Evolutionary conservation across 345 rosid species (phyloP), one percentile per base, ranked within the genome.

Genomic region (Salix brachista): DNA sequence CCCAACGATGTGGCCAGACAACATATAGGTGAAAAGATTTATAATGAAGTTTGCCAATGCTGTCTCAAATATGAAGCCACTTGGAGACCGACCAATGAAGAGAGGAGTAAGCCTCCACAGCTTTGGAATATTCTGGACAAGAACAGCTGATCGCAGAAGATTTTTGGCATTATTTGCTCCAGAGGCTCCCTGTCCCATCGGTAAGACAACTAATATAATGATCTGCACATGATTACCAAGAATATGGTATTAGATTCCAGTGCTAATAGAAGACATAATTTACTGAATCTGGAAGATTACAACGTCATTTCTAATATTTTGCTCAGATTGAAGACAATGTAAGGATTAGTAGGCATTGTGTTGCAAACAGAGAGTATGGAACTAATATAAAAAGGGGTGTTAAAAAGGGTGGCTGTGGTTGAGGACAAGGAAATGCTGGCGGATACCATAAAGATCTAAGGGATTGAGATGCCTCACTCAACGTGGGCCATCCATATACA

Each of bases 1-100:
- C 39, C 99, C 99, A 70, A 95, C 83, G 70, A 88, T 79, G 78
- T 95, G 99, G 69, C 92, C 94, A 68, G 92, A 76, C 77, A 95
- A 83, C 81, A 93, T 62, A 79, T 88, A 92, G 32, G 89, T 90
- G 81, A 91, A 89, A 75, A 92, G 92, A 80, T 95, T 95, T 48
- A 92, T 90, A 74, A 90, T 84, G 78, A 95, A 92, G 79, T 89
- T 95, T 67, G 90, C 93, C 96, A 93, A 86, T 60, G 96, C 94
- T 3, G 97, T 91, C 90, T 95, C 96, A 86, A 95, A 91, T 75
- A 91, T 83, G 77, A 92, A 90, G 61, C 94, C 93, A 0, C 77
- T 83, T 8, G 94, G 88, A 72, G 99, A 87, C 79, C 84, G 92
- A 11, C 99, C 97, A 75, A 89, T 88, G 79, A 95, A 85, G 83